phyloP scores from a whole-genome alignment of 371 early-diverging fungal genomes.

The Mucor velutinosus region DNA sequence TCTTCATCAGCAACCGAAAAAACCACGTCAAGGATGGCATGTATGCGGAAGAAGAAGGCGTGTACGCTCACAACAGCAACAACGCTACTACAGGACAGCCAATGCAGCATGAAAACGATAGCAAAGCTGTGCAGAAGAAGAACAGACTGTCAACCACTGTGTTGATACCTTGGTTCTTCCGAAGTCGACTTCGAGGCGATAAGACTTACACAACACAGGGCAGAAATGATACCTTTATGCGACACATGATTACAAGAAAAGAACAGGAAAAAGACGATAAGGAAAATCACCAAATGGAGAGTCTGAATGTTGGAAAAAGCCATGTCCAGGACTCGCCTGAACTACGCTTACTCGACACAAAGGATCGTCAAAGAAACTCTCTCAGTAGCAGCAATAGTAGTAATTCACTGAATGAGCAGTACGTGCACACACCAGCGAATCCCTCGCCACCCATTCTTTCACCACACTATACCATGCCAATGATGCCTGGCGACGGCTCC shows the following conservation, averaged over 20 bases:
- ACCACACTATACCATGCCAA: neutral
- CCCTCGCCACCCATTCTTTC: neutral
- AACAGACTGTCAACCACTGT: neutral
- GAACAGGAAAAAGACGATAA: neutral
- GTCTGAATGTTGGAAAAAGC: neutral
- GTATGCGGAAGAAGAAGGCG: neutral
- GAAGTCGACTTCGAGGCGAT: neutral
- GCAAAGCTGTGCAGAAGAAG: neutral
- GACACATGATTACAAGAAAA: constrained; percentile 1
- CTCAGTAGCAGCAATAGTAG: neutral
- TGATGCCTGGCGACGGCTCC: neutral
- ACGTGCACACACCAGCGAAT: neutral
- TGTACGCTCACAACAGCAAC: neutral
- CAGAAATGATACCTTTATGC: neutral
- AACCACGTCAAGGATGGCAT: neutral
- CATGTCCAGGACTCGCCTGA: constrained; percentile 2
- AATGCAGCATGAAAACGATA: neutral
- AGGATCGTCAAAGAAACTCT: neutral
- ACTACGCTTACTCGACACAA: neutral
- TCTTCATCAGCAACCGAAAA: constrained; percentile 20
- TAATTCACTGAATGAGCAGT: neutral
- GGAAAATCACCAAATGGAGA: neutral
- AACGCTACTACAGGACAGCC: neutral
- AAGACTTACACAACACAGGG: constrained; percentile 2
- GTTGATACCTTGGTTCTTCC: constrained; percentile 25